phyloP scores from a whole-genome alignment of 2,329 filamentous ascomycete species.

The Cladosporium phlei region DNA sequence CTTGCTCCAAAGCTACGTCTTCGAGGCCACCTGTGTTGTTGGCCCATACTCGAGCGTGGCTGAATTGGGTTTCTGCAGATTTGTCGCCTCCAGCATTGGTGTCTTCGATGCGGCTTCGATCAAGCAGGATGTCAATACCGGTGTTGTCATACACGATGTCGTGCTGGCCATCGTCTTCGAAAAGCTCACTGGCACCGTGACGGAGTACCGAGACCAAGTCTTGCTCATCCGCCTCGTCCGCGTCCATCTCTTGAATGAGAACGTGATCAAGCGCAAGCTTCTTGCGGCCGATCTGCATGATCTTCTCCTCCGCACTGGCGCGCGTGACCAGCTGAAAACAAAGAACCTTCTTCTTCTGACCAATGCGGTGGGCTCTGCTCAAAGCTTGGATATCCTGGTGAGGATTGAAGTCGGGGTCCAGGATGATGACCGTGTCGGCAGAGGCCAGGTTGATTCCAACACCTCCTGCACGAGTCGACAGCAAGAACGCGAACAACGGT shows the following conservation, averaged over 20 bases:
- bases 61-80: constrained; percentile 74
- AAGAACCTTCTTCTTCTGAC: constrained; percentile 90
- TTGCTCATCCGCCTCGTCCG: constrained; percentile 69
- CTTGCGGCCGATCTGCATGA: constrained; percentile 89
- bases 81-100: constrained; percentile 57
- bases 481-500: constrained; percentile 77
- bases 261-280: constrained; percentile 96
- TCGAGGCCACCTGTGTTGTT: constrained; percentile 68
- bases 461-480: constrained; percentile 91
- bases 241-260: constrained; percentile 85
- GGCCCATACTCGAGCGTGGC: constrained; percentile 86
- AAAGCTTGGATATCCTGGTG: constrained; percentile 96
- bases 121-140: constrained; percentile 85
- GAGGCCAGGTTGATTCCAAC: constrained; percentile 97
- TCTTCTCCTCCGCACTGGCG: constrained; percentile 85
- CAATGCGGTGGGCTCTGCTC: constrained; percentile 90
- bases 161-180: constrained; percentile 66
- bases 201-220: constrained; percentile 85
- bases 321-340: constrained; percentile 94
- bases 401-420: constrained; percentile 95
- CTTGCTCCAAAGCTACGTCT: constrained; percentile 35
- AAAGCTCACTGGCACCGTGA: constrained; percentile 81
- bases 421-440: constrained; percentile 94
- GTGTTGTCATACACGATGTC: constrained; percentile 77
- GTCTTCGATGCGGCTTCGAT: constrained; percentile 75